Percentiles rank a stretch among this genome's conserved stretches.
phyloP scores from a whole-genome alignment of 441 rosid genomes.

The Populus tomentosa region DNA sequence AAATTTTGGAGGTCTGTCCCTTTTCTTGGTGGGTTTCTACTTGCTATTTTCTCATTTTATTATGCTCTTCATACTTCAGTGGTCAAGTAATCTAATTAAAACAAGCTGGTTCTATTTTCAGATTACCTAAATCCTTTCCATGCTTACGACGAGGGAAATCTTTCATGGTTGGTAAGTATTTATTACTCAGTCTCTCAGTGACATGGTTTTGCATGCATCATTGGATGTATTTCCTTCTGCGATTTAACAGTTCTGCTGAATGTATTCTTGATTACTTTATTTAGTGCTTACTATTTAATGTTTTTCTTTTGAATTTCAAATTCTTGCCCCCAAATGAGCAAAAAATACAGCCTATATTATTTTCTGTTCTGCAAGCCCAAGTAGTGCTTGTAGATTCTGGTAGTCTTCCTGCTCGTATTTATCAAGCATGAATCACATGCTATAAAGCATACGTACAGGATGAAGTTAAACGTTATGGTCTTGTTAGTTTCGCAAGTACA shows the following conservation, averaged over 20 bases:
- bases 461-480: not conserved
- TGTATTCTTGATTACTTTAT: not conserved
- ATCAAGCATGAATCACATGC: not conserved
- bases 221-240: not conserved
- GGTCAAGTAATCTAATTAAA: not conserved
- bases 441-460: not conserved
- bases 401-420: not conserved
- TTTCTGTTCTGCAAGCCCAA: not conserved
- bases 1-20: not conserved
- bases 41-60: not conserved
- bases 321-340: not conserved
- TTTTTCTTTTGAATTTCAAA: not conserved
- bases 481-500: not conserved
- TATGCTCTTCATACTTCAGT: not conserved
- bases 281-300: not conserved
- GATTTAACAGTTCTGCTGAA: not conserved
- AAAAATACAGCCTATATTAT: not conserved
- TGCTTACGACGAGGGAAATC: conserved; percentile 67
- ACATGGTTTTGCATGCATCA: not conserved
- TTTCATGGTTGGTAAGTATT: conserved; percentile 59
- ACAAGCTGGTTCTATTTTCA: conserved; percentile 18
- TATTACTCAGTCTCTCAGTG: not conserved
- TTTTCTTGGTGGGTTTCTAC: not conserved
- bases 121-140: conserved; percentile 66
- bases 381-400: not conserved